Conservation (phyloP, 108 stramenopile genomes). For the Nitzschia palea region DNA sequence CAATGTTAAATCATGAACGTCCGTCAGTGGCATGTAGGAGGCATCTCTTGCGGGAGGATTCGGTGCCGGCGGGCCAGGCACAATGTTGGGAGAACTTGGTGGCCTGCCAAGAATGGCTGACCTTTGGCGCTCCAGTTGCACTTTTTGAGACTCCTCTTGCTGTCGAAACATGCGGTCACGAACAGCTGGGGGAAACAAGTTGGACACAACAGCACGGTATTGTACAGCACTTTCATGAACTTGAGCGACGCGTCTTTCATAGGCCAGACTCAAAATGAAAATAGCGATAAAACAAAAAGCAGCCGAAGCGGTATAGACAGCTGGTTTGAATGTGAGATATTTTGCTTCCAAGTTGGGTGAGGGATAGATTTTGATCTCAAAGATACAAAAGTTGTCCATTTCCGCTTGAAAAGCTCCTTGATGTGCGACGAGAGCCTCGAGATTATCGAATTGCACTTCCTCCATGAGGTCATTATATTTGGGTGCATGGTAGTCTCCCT, state of each 20-base stretch:
- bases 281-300: constrained; percentile 11
- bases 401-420: neutral
- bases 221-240: constrained; percentile 1
- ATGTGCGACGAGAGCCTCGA: neutral
- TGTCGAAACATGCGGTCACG: neutral
- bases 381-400: constrained; percentile 3
- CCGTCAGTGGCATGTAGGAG: no score
- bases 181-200: constrained; percentile 7
- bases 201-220: constrained; percentile 1
- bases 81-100: no score
- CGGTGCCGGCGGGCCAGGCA: no score
- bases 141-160: neutral
- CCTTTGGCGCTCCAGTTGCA: no score
- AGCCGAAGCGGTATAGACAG: neutral
- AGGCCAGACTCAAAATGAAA: constrained; percentile 11
- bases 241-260: constrained; percentile 7
- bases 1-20: neutral
- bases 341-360: neutral
- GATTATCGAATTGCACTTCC: neutral
- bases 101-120: no score
- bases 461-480: neutral
- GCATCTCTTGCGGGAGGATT: no score
- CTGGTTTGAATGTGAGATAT: constrained; percentile 15
- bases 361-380: constrained; percentile 11
- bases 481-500: neutral